Conservation (phyloP, 2,329 filamentous ascomycete species). For the Penicillium sp. region DNA sequence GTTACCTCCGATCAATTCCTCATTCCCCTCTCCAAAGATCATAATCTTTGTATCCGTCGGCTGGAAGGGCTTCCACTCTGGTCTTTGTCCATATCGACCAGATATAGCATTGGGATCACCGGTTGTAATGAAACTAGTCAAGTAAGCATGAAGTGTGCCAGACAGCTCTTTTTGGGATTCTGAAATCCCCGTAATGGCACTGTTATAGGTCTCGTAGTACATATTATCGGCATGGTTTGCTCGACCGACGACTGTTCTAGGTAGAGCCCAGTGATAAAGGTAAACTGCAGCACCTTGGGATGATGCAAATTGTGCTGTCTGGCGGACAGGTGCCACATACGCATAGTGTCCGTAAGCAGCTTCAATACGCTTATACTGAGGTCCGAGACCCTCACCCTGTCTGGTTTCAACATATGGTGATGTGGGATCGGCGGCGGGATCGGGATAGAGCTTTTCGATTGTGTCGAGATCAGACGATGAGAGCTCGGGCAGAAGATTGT, state of each 20-base stretch:
- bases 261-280: slow-evolving; percentile 56
- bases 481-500: slow-evolving; percentile 59
- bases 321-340: slow-evolving; percentile 51
- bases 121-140: slow-evolving; percentile 50
- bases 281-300: slow-evolving; percentile 44
- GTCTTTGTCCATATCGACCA: slow-evolving; percentile 31
- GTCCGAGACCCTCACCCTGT: slow-evolving; percentile 38
- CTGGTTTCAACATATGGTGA: slow-evolving; percentile 30
- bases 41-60: slow-evolving; percentile 38
- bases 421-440: slow-evolving; percentile 47
- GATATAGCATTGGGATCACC: slow-evolving; percentile 47
- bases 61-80: slow-evolving; percentile 41
- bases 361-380: slow-evolving; percentile 54
- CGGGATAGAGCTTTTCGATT: slow-evolving; percentile 63
- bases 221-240: slow-evolving; percentile 53
- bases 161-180: slow-evolving; percentile 45
- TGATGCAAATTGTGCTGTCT: slow-evolving; percentile 46
- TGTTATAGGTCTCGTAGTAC: slow-evolving; percentile 49
- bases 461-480: slow-evolving; percentile 52
- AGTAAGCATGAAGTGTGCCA: slow-evolving; percentile 48
- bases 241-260: slow-evolving; percentile 45
- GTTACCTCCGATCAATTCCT: slow-evolving; percentile 50
- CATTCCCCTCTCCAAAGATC: slow-evolving; percentile 51
- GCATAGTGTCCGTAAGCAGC: slow-evolving; percentile 53
- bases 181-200: slow-evolving; percentile 37